Evolutionary conservation across 2,329 filamentous ascomycete genomes (phyloP), one percentile per base, ranked within the genome.

Genomic region (Fusarium gaditjirri): DNA sequence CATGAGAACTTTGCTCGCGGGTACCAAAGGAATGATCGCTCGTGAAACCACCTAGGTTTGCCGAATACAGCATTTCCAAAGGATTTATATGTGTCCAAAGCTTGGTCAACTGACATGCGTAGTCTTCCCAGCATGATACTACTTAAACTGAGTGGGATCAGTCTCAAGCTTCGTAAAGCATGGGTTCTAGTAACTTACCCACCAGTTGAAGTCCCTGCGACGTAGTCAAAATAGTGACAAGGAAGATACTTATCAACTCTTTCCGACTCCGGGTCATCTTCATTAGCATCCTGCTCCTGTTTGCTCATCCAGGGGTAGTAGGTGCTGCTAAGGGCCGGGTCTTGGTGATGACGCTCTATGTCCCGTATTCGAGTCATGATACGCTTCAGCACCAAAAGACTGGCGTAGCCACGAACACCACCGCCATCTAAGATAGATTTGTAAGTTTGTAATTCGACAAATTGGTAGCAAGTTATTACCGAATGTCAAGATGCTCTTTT

Each of bases 1-100:
- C 47, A 5, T 5, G 66, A 67, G 5, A 38, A 70, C 2, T 70
- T 70, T 1, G 63, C 57, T 11, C 66, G 14, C 3, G 66, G 62
- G 13, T 38, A 62, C 16, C 11, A 63, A 2, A 23, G 6, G 0
- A 21, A n/a, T 7, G 39, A 49, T 0, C 39, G 59, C 16, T 62
- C 58, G 29, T 70, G 63, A 25, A 59, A 70, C 44, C 16, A 13
- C 14, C 63, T 27, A 5, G 67, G 59, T 5, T 70, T 70, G 0
- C 67, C 64, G 0, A 68, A 70, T 0, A 70, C 49, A 0, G 21
- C 54, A 5, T 58, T 58, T 16, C 55, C 42, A 1, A 58, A 58
- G 0, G 17, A 1, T 1, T 50, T 25, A 8, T 56, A 59, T 1
- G 19, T 35, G 1, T 36, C n/a, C 63, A 65, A 6, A 3, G 52